These are phyloP conservation scores for Saccharomyces jurei DNA, from an alignment of 805 yeast genomes.

Conservation along the genomic window DNA sequence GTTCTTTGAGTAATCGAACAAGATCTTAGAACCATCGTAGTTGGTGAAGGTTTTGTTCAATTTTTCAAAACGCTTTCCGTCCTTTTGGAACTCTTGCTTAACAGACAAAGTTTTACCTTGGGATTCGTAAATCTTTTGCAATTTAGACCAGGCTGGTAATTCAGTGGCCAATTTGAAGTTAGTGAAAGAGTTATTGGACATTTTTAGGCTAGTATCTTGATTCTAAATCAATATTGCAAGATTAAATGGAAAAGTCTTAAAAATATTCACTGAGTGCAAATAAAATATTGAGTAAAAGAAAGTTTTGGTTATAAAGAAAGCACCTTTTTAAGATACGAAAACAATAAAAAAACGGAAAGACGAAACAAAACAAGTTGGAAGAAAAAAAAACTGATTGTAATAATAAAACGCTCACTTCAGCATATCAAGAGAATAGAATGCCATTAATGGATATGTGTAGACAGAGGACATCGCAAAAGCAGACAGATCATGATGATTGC, in stretches of 20 bases:
- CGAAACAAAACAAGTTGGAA: not conserved
- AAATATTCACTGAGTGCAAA: not conserved
- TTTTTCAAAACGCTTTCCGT: conserved; percentile 67
- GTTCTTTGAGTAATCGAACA: conserved; percentile 94
- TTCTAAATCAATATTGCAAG: not conserved
- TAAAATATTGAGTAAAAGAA: not conserved
- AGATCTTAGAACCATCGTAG: conserved; percentile 78
- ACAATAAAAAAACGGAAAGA: not conserved
- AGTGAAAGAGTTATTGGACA: conserved; percentile 31
- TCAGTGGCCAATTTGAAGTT: conserved; percentile 58
- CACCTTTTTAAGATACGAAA: not conserved
- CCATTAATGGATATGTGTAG: not conserved
- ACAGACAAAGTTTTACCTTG: conserved; percentile 67
- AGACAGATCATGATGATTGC: conserved; percentile 5
- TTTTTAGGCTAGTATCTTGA: not conserved
- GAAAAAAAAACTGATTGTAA: not conserved
- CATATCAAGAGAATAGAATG: not conserved
- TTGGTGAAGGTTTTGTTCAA: conserved; percentile 72
- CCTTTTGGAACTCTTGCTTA: conserved; percentile 67
- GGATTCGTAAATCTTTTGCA: conserved; percentile 61
- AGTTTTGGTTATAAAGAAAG: not conserved
- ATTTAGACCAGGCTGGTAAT: conserved; percentile 75
- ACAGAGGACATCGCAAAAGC: not conserved
- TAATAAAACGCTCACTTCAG: not conserved
- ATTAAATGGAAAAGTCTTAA: not conserved